A percentile compares a stretch with the other conserved stretches of the same genome.
Conservation (phyloP, 106 monocot genomes). For the Xerophyta viscosa region DNA sequence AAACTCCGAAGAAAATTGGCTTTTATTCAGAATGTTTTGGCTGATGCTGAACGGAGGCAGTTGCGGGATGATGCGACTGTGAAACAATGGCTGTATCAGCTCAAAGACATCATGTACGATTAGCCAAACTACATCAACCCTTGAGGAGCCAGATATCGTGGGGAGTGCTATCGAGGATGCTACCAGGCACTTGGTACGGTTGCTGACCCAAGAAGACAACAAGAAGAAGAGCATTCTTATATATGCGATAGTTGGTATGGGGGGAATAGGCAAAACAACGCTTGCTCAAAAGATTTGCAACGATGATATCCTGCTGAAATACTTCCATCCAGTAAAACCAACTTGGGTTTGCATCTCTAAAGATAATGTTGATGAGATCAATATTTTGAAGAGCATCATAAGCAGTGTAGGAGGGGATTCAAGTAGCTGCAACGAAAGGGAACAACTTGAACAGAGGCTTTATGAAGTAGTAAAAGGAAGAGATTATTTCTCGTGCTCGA, state of each 20-base stretch:
- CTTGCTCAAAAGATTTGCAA: constrained; percentile 27
- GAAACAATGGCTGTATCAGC: constrained; percentile 16
- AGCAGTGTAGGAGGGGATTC: constrained; percentile 1
- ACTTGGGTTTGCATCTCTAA: constrained; percentile 20
- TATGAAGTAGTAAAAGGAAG: constrained; percentile 5
- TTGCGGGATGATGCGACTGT: too few relatives aligned
- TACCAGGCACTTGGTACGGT: constrained; percentile 8
- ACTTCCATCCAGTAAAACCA: constrained; percentile 1
- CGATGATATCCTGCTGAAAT: not conserved
- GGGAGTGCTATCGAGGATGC: constrained; percentile 24
- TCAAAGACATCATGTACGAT: constrained; percentile 19
- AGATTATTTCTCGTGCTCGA: constrained; percentile 42
- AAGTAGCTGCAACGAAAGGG: not conserved
- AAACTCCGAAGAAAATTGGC: too few relatives aligned
- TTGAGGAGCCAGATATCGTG: constrained; percentile 10
- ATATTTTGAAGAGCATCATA: constrained; percentile 22
- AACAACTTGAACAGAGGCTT: constrained; percentile 13
- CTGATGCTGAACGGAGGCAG: too few relatives aligned
- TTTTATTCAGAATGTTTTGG: too few relatives aligned
- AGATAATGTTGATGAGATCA: constrained; percentile 4
- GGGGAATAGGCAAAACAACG: constrained; percentile 44
- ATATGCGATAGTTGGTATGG: constrained; percentile 23
- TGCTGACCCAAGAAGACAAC: constrained; percentile 3
- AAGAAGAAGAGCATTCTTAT: not conserved
- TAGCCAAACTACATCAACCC: not conserved